Percentiles rank a stretch among this genome's conserved stretches.
Evolutionary conservation across 305 asterid species (phyloP).

Genomic region (Fraxinus nigra): DNA sequence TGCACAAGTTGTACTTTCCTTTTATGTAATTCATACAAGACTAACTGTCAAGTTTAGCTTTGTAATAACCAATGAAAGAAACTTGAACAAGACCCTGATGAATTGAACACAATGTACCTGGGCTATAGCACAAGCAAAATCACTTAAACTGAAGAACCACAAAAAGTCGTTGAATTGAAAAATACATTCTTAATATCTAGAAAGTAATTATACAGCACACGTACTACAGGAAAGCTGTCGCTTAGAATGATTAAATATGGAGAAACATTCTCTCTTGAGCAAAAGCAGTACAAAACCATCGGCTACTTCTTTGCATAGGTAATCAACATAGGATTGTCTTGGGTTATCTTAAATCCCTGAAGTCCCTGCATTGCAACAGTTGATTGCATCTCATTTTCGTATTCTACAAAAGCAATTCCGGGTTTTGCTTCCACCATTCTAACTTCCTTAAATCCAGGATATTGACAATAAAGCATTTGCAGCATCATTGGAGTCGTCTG

Average conservation of each 20-base stretch:
- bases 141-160: neutral
- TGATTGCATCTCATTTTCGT: conserved; percentile 88
- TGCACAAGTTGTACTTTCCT: neutral
- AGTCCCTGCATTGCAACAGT: conserved; percentile 86
- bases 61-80: neutral
- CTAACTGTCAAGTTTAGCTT: neutral
- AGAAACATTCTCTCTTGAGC: neutral
- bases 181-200: conserved; percentile 10
- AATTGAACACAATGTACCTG: neutral
- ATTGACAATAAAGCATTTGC: conserved; percentile 90
- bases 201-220: conserved; percentile 33
- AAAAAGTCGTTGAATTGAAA: neutral
- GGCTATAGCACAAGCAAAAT: neutral
- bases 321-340: conserved; percentile 73
- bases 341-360: conserved; percentile 78
- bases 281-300: neutral
- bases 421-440: conserved; percentile 96
- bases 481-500: conserved; percentile 95
- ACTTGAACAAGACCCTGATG: neutral
- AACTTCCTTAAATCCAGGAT: conserved; percentile 90
- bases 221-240: conserved; percentile 15
- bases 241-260: neutral
- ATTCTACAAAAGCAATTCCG: conserved; percentile 93
- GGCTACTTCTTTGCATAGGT: conserved; percentile 87
- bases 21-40: neutral